Conservation (phyloP, 2,329 filamentous ascomycete species). For the Trichoderma lentiforme region DNA sequence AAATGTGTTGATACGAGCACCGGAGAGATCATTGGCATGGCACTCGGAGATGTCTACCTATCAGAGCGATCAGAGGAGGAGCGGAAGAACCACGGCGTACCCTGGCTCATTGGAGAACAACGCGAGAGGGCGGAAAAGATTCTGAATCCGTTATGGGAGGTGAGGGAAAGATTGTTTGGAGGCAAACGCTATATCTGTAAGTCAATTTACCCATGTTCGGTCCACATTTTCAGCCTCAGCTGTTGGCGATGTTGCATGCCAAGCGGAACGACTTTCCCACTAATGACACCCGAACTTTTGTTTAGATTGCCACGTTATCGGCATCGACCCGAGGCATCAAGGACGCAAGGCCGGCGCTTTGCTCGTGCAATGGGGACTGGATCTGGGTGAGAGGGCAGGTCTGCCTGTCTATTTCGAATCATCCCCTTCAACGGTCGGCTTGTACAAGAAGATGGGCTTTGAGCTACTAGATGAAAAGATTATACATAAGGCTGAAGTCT, state of each 20-base stretch:
- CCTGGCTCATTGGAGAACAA: conserved; percentile 44
- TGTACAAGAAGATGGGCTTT: conserved; percentile 48
- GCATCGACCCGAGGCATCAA: conserved; percentile 43
- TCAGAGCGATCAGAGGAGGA: conserved; percentile 38
- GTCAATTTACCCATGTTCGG: conserved; percentile 22
- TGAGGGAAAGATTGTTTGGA: conserved; percentile 40
- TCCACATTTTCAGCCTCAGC: conserved; percentile 10
- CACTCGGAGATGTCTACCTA: conserved; percentile 44
- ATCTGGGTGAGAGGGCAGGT: conserved; percentile 18
- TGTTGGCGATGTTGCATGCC: not conserved
- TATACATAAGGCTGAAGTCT: conserved; percentile 26
- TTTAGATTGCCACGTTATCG: conserved; percentile 40
- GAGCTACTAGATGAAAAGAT: conserved; percentile 37
- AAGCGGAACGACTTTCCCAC: not conserved
- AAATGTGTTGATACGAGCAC: conserved; percentile 46
- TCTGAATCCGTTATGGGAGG: conserved; percentile 40
- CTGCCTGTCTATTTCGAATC: conserved; percentile 46
- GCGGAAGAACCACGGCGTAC: conserved; percentile 42
- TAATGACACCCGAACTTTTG: not conserved
- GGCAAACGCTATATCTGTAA: conserved; percentile 41
- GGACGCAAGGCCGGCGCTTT: conserved; percentile 41
- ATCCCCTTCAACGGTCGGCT: conserved; percentile 37
- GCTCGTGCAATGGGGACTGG: conserved; percentile 41
- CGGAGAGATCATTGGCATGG: conserved; percentile 44
- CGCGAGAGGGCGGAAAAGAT: conserved; percentile 42